phyloP scores from a whole-genome alignment of 179 eudicot species.

The Silene noctiflora region DNA sequence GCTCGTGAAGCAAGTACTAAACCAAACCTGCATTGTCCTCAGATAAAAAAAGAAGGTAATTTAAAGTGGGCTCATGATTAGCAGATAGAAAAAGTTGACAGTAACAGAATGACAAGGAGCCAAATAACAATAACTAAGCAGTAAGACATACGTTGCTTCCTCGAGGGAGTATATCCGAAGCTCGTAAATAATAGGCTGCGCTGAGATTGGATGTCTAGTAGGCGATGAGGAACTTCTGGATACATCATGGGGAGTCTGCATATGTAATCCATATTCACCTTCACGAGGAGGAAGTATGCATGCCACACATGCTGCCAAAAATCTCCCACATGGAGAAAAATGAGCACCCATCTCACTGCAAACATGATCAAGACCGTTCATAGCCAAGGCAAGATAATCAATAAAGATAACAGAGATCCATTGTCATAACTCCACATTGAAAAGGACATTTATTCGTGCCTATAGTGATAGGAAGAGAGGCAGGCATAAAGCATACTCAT shows the following conservation, averaged over 20 bases:
- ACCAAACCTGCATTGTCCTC: conserved; percentile 56
- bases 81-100: not conserved
- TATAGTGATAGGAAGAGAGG: not conserved
- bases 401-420: no score
- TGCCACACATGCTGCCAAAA: conserved; percentile 93
- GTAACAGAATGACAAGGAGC: not conserved
- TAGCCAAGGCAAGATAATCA: not conserved
- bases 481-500: not conserved
- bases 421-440: not conserved
- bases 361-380: not conserved
- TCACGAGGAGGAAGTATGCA: conserved; percentile 67
- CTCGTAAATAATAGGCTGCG: conserved; percentile 82
- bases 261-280: conserved; percentile 58
- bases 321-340: conserved; percentile 96
- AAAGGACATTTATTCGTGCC: not conserved
- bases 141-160: conserved; percentile 65
- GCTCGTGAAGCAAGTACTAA: conserved; percentile 80
- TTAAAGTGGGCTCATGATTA: not conserved
- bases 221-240: conserved; percentile 65
- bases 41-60: not conserved
- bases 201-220: conserved; percentile 87
- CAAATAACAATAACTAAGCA: not conserved
- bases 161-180: conserved; percentile 87
- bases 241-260: conserved; percentile 53
- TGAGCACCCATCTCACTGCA: conserved; percentile 99